Conservation (phyloP, 1,139 yeast genomes). For the Cylindricascospora bacillispora region DNA sequence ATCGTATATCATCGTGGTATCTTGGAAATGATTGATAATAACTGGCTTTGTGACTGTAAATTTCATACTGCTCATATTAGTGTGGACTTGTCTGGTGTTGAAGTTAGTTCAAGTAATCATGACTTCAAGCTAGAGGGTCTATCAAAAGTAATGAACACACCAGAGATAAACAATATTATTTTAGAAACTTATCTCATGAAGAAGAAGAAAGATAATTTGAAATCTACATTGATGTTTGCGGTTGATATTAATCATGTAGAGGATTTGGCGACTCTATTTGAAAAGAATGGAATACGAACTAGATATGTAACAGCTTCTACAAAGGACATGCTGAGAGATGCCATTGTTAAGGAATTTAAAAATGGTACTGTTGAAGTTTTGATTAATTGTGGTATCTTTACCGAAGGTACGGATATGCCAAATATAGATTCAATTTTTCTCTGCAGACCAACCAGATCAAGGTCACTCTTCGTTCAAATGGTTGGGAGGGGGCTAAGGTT, state of each 20-base stretch:
- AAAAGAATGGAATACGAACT: slow-evolving; percentile 51
- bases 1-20: slow-evolving; percentile 61
- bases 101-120: slow-evolving; percentile 23
- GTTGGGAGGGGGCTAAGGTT: slow-evolving; percentile 78
- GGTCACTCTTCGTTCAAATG: slow-evolving; percentile 70
- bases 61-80: slow-evolving; percentile 42
- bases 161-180: slow-evolving; percentile 41
- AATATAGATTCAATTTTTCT: slow-evolving; percentile 70
- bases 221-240: slow-evolving; percentile 66
- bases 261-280: slow-evolving; percentile 42
- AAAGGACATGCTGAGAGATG: slow-evolving; percentile 36
- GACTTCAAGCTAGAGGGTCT: slow-evolving; percentile 47
- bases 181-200: slow-evolving; percentile 41
- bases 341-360: slow-evolving; percentile 45
- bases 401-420: slow-evolving; percentile 95
- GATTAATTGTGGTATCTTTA: slow-evolving; percentile 80
- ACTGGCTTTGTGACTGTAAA: slow-evolving; percentile 58
- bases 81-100: slow-evolving; percentile 27
- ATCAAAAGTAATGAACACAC: slow-evolving; percentile 43
- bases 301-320: slow-evolving; percentile 66
- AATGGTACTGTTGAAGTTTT: slow-evolving; percentile 55
- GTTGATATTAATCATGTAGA: slow-evolving; percentile 60
- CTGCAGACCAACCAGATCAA: slow-evolving; percentile 72
- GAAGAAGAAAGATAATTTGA: slow-evolving; percentile 27
- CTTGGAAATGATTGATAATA: slow-evolving; percentile 52